Evolutionary conservation across 345 rosid genomes (phyloP), one percentile per base, ranked within the genome.

Genomic region (Geranium rotundifolium): DNA sequence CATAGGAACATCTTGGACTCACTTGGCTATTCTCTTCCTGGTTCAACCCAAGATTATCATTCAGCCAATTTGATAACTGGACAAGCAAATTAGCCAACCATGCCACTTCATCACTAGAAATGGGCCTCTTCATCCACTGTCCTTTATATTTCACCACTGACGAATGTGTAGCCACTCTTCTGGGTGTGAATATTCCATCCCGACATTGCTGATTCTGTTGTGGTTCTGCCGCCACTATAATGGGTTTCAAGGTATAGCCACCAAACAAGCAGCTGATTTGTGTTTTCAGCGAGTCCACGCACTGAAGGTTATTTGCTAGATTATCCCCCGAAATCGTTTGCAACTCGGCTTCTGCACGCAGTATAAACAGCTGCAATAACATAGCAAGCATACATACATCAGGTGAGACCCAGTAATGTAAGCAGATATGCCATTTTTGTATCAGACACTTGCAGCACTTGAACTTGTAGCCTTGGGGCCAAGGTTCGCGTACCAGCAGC

Each of bases 261-360:
- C 89, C 93, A 66, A 81, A 92, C 60, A 92, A 75, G 67, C 63
- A 74, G 63, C 82, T 70, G 14, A 87, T 71, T 61, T 72, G 80
- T 37, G 65, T 54, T 74, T 84, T 92, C 57, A 92, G 74, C 19
- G 82, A 68, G 82, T 83, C 83, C 56, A 92, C 50, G 61, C 67
- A 73, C 68, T 79, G 77, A 14, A 84, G 77, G 60, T 75, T 70
- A 14, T 72, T 72, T 1, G 75, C 57, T 19, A 78, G 66, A 66
- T 74, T 81, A 70, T 69, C 69, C n/a, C 80, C 82, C 0, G 90
- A 70, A 67, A 70, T 67, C 58, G 82, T 83, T 75, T 83, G 93
- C 65, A 92, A 68, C 83, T 92, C 98, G 0, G 88, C 86, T 81
- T 89, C 96, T 5, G 93, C 89, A 16, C 93, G 93, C 68, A 92